Evolutionary conservation across 345 rosid species (phyloP), one percentile per base, ranked within the genome.

Genomic region (Durio zibethinus): DNA sequence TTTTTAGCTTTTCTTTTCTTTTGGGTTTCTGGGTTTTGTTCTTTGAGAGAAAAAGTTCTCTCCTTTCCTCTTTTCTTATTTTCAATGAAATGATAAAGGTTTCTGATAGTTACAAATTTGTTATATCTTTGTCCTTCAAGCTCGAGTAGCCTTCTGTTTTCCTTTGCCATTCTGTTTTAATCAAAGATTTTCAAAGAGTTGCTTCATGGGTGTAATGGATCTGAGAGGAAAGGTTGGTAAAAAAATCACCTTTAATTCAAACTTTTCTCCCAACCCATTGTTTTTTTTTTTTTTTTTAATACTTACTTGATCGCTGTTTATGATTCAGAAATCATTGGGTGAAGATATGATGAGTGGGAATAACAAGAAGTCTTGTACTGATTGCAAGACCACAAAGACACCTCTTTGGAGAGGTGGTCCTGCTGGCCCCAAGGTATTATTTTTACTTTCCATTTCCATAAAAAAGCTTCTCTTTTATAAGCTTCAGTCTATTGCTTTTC

Each of bases 361-460:
- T 67, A 76, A 70, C 73, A 78, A 77, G 48, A 93, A 85, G 88
- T 78, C 60, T 47, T 94, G 98, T 54, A 54, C 82, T 65, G 92
- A 87, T 53, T 93, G 98, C 83, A 90, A 85, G 57, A 89, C 95
- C 74, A 90, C 95, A 10, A 89, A 80, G 84, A 94, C 97, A 18
- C 98, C 98, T 31, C 82, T 93, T 82, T 94, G 97, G 98, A 87
- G 98, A 86, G 88, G 88, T 77, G 98, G 98, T 31, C 97, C 97
- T 48, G 81, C 89, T 70, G 97, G 97, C 20, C 98, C 98, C 27
- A 93, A 90, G 92, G 98, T 92, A 66, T 11, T 33, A 74, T 18
- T 77, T 2, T 21, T 12, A 5, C 5, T 74, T 29, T n/a, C 38
- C 52, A 11, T 15, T 25, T 31, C 40, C 38, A 16, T 43, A 3